Conservation (phyloP, 192 early-diverging fungal species). For the Backusella morwellensis region DNA sequence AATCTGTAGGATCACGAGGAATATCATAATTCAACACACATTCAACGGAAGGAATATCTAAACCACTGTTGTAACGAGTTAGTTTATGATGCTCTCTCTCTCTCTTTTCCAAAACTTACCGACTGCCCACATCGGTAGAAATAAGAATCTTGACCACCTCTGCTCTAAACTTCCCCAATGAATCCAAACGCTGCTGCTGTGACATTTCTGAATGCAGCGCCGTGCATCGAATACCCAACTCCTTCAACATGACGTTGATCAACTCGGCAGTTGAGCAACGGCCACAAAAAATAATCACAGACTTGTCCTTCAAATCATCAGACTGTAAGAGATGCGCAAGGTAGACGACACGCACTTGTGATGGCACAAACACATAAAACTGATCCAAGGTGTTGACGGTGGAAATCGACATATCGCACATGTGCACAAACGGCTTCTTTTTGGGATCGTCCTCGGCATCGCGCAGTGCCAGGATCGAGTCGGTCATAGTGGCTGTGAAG, state of each 20-base stretch:
- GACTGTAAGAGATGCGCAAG: conserved; percentile 76
- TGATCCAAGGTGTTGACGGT: conserved; percentile 90
- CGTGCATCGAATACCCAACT: conserved; percentile 88
- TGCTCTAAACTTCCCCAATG: conserved; percentile 89
- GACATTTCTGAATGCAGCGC: conserved; percentile 93
- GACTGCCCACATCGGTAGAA: conserved; percentile 96
- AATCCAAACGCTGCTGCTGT: conserved; percentile 86
- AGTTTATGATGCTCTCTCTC: no score
- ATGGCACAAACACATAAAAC: conserved; percentile 90
- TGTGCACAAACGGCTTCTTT: conserved; percentile 53
- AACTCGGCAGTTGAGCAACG: conserved; percentile 84
- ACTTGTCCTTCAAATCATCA: conserved; percentile 68
- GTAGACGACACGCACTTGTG: conserved; percentile 87
- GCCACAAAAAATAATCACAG: conserved; percentile 91
- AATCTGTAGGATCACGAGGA: conserved; percentile 92
- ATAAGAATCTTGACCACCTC: conserved; percentile 86
- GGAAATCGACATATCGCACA: conserved; percentile 50
- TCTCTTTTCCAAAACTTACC: conserved; percentile 40
- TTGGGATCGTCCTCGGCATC: conserved; percentile 39
- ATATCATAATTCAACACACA: conserved; percentile 95
- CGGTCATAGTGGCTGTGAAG: conserved; percentile 97
- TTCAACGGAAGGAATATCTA: conserved; percentile 95
- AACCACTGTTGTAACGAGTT: conserved; percentile 57
- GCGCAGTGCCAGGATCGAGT: conserved; percentile 74
- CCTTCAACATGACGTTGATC: conserved; percentile 81